A percentile compares a stretch with the other conserved stretches of the same genome.
Conservation (phyloP, 2,329 filamentous ascomycete genomes). For the Neocucurbitaria cava region DNA sequence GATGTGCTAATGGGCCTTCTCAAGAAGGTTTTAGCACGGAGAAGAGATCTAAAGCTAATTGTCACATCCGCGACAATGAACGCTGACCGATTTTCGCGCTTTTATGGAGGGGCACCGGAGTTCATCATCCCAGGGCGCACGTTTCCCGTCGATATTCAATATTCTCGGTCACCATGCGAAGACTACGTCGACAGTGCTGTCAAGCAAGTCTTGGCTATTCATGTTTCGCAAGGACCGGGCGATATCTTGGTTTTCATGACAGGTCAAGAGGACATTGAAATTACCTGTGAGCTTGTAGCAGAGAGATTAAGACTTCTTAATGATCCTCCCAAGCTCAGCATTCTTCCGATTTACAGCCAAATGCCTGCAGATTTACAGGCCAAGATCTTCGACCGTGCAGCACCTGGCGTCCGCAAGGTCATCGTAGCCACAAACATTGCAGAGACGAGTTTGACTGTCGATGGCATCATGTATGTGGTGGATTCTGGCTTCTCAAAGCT, state of each 20-base stretch:
- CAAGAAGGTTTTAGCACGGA: slow-evolving; percentile 91
- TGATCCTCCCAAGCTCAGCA: slow-evolving; percentile 91
- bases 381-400: slow-evolving; percentile 93
- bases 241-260: slow-evolving; percentile 99
- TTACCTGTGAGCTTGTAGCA: slow-evolving; percentile 90
- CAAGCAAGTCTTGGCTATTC: slow-evolving; percentile 92
- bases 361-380: slow-evolving; percentile 98
- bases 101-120: slow-evolving; percentile 94
- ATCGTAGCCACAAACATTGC: slow-evolving; percentile 99
- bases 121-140: slow-evolving; percentile 96
- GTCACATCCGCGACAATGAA: slow-evolving; percentile 99
- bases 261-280: slow-evolving; percentile 97
- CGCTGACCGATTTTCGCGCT: slow-evolving; percentile 91
- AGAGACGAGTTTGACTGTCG: slow-evolving; percentile 95
- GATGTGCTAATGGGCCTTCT: slow-evolving; percentile 97
- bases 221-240: slow-evolving; percentile 89
- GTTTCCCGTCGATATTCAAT: slow-evolving; percentile 97
- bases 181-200: slow-evolving; percentile 98
- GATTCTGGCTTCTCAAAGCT: slow-evolving; percentile 96
- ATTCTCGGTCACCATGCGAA: slow-evolving; percentile 90
- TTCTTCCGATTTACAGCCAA: slow-evolving; percentile 97
- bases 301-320: slow-evolving; percentile 88
- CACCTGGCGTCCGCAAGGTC: slow-evolving; percentile 91
- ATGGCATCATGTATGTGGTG: slow-evolving; percentile 99
- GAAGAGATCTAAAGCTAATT: slow-evolving; percentile 92